A percentile compares a stretch with the other conserved stretches of the same genome.
Evolutionary conservation across 805 yeast genomes (phyloP).

Genomic region (Torulaspora maleeae): DNA sequence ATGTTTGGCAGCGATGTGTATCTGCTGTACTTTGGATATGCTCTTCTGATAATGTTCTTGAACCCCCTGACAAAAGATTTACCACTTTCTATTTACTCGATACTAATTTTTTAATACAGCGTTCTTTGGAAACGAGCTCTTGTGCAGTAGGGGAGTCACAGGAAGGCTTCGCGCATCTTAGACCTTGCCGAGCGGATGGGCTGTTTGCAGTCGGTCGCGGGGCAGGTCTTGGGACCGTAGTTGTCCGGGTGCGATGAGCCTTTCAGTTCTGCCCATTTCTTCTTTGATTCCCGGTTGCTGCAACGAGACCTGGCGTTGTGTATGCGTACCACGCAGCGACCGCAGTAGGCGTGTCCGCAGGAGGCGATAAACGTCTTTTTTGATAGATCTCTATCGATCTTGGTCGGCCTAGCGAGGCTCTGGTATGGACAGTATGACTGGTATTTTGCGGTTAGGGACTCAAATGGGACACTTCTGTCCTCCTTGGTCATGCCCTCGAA

Average conservation of each 20-base stretch:
- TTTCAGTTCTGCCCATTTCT: slow-evolving; percentile 20
- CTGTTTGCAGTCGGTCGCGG: slow-evolving; percentile 47
- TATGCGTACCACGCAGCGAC: slow-evolving; percentile 72
- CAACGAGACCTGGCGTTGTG: slow-evolving; percentile 38
- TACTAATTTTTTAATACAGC: background rate
- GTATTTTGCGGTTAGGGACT: slow-evolving; percentile 32
- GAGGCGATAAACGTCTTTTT: slow-evolving; percentile 57
- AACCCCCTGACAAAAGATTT: background rate
- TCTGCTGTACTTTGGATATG: slow-evolving; percentile 53
- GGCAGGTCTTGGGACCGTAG: slow-evolving; percentile 56
- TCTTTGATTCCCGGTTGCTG: slow-evolving; percentile 22
- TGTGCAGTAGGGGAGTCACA: slow-evolving; percentile 11
- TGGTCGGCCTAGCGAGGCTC: slow-evolving; percentile 45
- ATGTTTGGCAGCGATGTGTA: slow-evolving; percentile 51
- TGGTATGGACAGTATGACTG: slow-evolving; percentile 63
- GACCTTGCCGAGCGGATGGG: slow-evolving; percentile 43
- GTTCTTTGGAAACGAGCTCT: background rate
- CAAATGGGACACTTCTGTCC: slow-evolving; percentile 29
- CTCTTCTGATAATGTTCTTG: slow-evolving; percentile 35
- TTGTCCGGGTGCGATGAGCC: slow-evolving; percentile 41
- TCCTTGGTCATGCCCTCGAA: slow-evolving; percentile 34
- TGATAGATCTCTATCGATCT: slow-evolving; percentile 55
- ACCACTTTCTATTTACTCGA: background rate
- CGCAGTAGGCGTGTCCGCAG: slow-evolving; percentile 88
- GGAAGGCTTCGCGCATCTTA: slow-evolving; percentile 53